These are phyloP conservation scores for Wakefieldia striispora DNA, from an alignment of 768 basidiomycete species.

Conservation along the genomic window DNA sequence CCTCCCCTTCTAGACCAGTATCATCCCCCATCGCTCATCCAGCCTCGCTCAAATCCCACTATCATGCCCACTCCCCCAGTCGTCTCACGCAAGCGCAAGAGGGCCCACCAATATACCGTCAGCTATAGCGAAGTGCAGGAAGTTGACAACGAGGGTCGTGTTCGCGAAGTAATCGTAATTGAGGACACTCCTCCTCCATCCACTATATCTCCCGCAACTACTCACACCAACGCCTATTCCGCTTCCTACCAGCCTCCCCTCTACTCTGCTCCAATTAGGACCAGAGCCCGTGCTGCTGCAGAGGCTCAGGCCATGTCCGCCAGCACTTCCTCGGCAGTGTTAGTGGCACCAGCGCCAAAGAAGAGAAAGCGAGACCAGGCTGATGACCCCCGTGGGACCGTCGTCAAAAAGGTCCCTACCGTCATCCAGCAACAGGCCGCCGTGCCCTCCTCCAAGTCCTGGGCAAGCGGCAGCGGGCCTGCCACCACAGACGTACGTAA, in stretches of 20 bases:
- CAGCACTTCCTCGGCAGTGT: slow-evolving; percentile 57
- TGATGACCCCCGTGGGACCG: slow-evolving; percentile 69
- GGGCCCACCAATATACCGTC: slow-evolving; percentile 76
- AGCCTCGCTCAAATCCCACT: slow-evolving; percentile 46
- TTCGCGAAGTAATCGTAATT: slow-evolving; percentile 88
- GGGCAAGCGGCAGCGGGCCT: slow-evolving; percentile 64
- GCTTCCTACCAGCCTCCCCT: slow-evolving; percentile 77
- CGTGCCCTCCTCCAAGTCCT: slow-evolving; percentile 55
- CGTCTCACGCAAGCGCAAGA: slow-evolving; percentile 78
- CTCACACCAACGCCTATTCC: slow-evolving; percentile 69
- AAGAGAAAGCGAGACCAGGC: slow-evolving; percentile 78
- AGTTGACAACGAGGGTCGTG: slow-evolving; percentile 71
- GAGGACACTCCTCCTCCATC: slow-evolving; percentile 84
- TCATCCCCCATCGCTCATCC: slow-evolving; percentile 55
- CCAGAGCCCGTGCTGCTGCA: slow-evolving; percentile 81
- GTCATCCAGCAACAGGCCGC: slow-evolving; percentile 50
- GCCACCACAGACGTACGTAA: slow-evolving; percentile 65
- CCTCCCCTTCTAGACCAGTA: slow-evolving; percentile 64
- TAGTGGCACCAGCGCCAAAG: slow-evolving; percentile 73
- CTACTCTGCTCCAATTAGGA: slow-evolving; percentile 75
- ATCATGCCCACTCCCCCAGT: slow-evolving; percentile 71
- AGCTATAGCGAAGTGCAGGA: slow-evolving; percentile 89
- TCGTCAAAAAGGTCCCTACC: slow-evolving; percentile 58
- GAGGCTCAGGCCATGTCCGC: slow-evolving; percentile 78
- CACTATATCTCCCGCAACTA: slow-evolving; percentile 73